Base-by-base conservation (phyloP, 306 rosid species). In the Alnus rubra region DNA sequence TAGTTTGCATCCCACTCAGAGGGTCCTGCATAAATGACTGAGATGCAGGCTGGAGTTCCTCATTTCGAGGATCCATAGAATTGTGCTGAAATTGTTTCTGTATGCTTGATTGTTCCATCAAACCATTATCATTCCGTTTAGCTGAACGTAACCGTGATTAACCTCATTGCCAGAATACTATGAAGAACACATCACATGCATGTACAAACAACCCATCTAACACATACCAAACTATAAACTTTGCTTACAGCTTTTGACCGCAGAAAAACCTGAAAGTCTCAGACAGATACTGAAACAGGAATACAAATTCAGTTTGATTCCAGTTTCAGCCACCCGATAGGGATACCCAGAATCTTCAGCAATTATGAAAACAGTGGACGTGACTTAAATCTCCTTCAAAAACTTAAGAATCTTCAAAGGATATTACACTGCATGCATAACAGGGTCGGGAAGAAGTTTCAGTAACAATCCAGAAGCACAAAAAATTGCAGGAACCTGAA, bases 1-100 rank as follows among this genome's bases (percentile, higher is more conserved):
- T 80, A 77, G 77, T 14, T 79, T 78, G 86, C 80, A 69, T 63
- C 68, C 83, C 79, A 69, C 87, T 79, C 79, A 73, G 74, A 78
- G 85, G 79, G 73, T 88, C 91, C 60, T 63, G 87, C 80, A 78
- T 48, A 65, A 88, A 79, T 23, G 86, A 82, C 77, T 87, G 88
- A 59, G 88, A 75, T 35, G 86, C 83, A 73, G 85, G 77, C 52
- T 76, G 90, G 67, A 78, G 76, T 80, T 80, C 90, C 81, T 88
- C 90, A 56, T 77, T 77, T 86, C 86, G 88, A 82, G 87, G 81
- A 73, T 91, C 94, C 90, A 87, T 84, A 85, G 81, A 80, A 84
- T 49, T 81, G 86, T 76, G 69, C 14, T 65, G 84, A 68, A 82
- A 55, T 53, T 78, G 71, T 53, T 76, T 81, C 71, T 80, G 82